Evolutionary conservation across 257 asterid species (phyloP).

Genomic region (Galeopsis tetrahit): DNA sequence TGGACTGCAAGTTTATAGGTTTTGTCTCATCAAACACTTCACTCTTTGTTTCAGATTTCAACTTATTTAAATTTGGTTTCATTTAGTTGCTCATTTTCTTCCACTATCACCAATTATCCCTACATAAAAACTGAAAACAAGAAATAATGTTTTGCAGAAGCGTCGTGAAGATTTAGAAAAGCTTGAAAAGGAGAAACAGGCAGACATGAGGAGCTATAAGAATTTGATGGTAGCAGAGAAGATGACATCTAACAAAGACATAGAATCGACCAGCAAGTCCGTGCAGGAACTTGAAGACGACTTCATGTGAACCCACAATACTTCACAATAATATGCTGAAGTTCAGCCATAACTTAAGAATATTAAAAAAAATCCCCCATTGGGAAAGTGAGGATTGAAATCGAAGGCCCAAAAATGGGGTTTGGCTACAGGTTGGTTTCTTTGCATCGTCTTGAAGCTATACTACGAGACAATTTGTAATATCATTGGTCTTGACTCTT

Average conservation of each 20-base stretch:
- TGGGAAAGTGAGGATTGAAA: not conserved
- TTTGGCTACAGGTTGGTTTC: not conserved
- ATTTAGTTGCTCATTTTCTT: not conserved
- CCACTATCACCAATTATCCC: not conserved
- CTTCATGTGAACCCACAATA: constrained; percentile 61
- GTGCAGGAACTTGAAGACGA: constrained; percentile 87
- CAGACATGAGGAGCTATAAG: constrained; percentile 82
- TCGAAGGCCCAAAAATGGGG: not conserved
- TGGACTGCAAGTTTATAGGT: not conserved
- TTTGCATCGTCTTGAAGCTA: not conserved
- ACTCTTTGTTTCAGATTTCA: not conserved
- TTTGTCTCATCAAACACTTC: not conserved
- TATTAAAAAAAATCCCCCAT: not conserved
- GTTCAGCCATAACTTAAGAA: constrained; percentile 19
- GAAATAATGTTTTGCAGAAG: constrained; percentile 49
- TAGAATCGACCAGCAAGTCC: constrained; percentile 73
- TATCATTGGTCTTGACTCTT: not conserved
- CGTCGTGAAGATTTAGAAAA: constrained; percentile 75
- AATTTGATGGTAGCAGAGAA: constrained; percentile 89
- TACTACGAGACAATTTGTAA: not conserved
- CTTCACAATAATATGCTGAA: not conserved
- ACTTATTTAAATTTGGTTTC: not conserved
- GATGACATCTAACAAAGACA: constrained; percentile 86
- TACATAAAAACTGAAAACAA: not conserved
- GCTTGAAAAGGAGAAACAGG: constrained; percentile 76